Evolutionary conservation across 805 yeast species (phyloP), one percentile per base, ranked within the genome.

Genomic region (Lachancea kluyveri): DNA sequence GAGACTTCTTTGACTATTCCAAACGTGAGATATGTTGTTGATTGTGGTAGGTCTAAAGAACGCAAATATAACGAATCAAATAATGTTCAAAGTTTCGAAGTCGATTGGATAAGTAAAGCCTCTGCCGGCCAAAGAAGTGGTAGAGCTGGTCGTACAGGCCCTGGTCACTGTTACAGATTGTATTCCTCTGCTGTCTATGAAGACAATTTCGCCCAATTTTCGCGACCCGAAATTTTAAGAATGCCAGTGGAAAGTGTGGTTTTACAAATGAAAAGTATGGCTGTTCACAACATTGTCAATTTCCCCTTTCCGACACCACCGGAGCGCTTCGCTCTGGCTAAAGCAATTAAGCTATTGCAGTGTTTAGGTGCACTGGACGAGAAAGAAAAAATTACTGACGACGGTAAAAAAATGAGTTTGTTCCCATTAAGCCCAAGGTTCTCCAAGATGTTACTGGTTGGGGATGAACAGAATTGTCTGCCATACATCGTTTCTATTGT

Each of bases 231-330:
- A 55, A 88, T 92, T 27, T 62, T 84, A 36, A 67, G 97, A 43
- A 88, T 86, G 94, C 97, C 98, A 0, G 86, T 87, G 21, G 98
- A 92, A 54, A 87, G 95, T 54, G 81, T 92, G n/a, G 94, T 92
- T 0, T 61, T 92, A 45, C 82, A 82, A 28, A 92, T 92, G 98
- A 92, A 92, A 59, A 75, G 90, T 42, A 92, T 92, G 95, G 96
- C 96, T 2, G 88, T 92, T 39, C 92, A 84, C 53, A 83, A 82
- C 32, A 79, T 92, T 21, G 64, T 77, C 14, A 90, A 92, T 49
- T 92, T 92, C 64, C 98, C 98, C 21, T 92, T 92, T 61, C 95
- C 97, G 4, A 88, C 97, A 0, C 84, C 95, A 2, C 96, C 97
- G 0, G 82, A 79, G 31, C 61, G 79, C 33, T 28, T 30, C 0